Evolutionary conservation across 1,284 basidiomycete species (phyloP), one percentile per base, ranked within the genome.

Genomic region (Violaceomyces palustris): DNA sequence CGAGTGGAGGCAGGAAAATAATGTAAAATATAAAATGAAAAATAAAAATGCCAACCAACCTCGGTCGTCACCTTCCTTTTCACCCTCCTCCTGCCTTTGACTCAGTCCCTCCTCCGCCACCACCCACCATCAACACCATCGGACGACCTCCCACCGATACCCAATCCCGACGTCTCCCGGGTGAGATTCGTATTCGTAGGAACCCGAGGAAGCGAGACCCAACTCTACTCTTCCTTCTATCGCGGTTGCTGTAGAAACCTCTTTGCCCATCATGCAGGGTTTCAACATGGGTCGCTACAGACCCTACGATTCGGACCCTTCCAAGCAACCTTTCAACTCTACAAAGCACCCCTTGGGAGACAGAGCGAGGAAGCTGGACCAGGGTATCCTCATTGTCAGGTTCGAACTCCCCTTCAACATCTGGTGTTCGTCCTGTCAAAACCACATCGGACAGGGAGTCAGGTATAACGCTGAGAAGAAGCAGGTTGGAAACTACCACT

Each of bases 391-490:
- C 27, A 87, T 96, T 39, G 87, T 87, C 24, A 86, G 93, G 12
- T 76, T 77, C 56, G 75, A 75, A 72, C 76, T 97, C 7, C 93
- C 93, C 0, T 98, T 92, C 78, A 91, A 94, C 72, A 90, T 96
- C 60, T 96, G 92, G 91, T 98, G 93, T 85, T 30, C 21, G n/a
- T 24, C 32, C 15, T 67, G 59, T 33, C 7, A 40, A 19, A 15
- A 38, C n/a, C 64, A 53, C 31, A 35, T 70, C 17, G 49, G 50
- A 3, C 67, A 67, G 42, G 68, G 67, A 3, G 44, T 52, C 0
- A 86, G 94, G 2, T 98, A 94, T 79, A 99, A 99, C 66, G 94
- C 94, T 0, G 90, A 96, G 74, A 99, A 99, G 80, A 85, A 85
- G 76, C 94, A 93, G 74, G 81, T 94, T 15, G 94, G 92, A n/a